Evolutionary conservation across 192 early-diverging fungal genomes (phyloP), one percentile per base, ranked within the genome.

Genomic region (Coemansia sp.): DNA sequence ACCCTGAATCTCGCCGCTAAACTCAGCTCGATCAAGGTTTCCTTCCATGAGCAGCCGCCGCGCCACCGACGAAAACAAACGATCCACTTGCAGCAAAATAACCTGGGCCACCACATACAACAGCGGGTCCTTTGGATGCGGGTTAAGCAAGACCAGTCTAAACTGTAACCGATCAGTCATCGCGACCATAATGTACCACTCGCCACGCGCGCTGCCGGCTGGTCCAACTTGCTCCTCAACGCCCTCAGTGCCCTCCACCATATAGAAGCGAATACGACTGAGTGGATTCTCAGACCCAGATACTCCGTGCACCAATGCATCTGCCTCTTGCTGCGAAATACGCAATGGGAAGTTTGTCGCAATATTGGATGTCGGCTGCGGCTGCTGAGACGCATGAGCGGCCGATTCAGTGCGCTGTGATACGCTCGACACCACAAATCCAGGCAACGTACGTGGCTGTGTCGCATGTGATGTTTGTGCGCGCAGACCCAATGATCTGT

Each of bases 151-250:
- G 9, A 81, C 73, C 26, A 81, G 63, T 12, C 78, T 63, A 63
- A 81, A 81, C 12, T 66, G 68, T 56, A 81, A 61, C 24, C 73
- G 73, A 36, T 81, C 73, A 4, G 73, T 69, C 78, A 81, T 81
- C 9, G 69, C 72, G 0, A 71, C 78, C 78, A 81, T 81, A 20
- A 81, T 52, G 23, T 75, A 71, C 78, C 78, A 81, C 59, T 71
- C 72, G 40, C 69, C 73, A 34, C 55, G 28, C 2, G 50, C 28
- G 17, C 37, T 36, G 59, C 46, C 50, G 8, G 11, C 38, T 44
- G 68, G 67, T 55, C 46, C 50, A 23, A 15, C 51, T 50, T 75
- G 67, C 60, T 68, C 73, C 21, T 68, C 67, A 11, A 64, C 67
- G 58, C 76, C 76, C 34, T 79, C 76, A 9, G 70, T 73, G 56